A percentile compares a stretch with the other conserved stretches of the same genome.
phyloP scores from a whole-genome alignment of 371 early-diverging fungal genomes.

The Mortierella sp. region DNA sequence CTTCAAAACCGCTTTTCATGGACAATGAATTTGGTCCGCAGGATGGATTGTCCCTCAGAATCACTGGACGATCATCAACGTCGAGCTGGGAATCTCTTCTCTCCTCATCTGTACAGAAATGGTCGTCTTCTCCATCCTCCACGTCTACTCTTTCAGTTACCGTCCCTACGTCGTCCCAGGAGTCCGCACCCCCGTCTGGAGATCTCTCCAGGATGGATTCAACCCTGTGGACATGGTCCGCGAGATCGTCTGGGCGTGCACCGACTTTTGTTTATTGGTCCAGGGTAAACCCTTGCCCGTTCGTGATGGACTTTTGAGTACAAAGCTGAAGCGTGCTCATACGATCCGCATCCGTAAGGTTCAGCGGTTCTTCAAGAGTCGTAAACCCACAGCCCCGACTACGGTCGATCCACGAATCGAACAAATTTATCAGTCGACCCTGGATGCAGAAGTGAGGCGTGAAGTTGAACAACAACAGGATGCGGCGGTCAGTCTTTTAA shows the following conservation, averaged over 20 bases:
- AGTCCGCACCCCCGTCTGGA: slow-evolving; percentile 16
- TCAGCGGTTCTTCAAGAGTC: slow-evolving; percentile 19
- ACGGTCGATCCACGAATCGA: neutral
- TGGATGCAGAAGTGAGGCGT: neutral
- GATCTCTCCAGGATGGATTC: slow-evolving; percentile 36
- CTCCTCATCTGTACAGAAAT: slow-evolving; percentile 75
- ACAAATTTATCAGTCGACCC: neutral
- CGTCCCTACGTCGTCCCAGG: slow-evolving; percentile 41
- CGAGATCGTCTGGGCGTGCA: slow-evolving; percentile 20
- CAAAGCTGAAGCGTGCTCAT: slow-evolving; percentile 19
- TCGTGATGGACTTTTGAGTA: slow-evolving; percentile 17
- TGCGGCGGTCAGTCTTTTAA: slow-evolving; percentile 7
- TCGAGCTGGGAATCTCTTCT: slow-evolving; percentile 67
- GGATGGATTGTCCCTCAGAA: slow-evolving; percentile 21
- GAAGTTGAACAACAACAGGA: slow-evolving; percentile 4
- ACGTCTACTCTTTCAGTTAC: slow-evolving; percentile 70
- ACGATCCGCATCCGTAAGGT: slow-evolving; percentile 20
- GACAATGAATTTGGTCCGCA: slow-evolving; percentile 4
- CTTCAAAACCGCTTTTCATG: no score
- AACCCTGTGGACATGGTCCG: slow-evolving; percentile 15
- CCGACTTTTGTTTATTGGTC: slow-evolving; percentile 12
- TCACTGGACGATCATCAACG: slow-evolving; percentile 59
- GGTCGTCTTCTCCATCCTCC: slow-evolving; percentile 72
- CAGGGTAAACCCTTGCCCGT: slow-evolving; percentile 8
- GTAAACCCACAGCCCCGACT: neutral